Evolutionary conservation across 306 rosid genomes (phyloP).

Genomic region (Acacia melanoxylon): DNA sequence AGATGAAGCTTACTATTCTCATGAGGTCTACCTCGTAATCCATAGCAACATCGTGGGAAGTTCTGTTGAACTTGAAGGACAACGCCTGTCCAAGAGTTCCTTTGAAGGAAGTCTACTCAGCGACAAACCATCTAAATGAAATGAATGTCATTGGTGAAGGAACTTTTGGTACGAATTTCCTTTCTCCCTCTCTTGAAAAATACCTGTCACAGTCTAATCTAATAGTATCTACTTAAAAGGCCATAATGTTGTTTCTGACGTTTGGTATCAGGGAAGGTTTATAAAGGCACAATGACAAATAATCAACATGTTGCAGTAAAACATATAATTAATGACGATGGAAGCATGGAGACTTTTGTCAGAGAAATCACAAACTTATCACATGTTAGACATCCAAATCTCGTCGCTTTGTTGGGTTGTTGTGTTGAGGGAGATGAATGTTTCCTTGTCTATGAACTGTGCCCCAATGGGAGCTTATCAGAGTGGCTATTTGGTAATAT

Average conservation of each 20-base stretch:
- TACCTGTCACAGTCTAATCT: neutral
- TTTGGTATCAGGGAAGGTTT: constrained; percentile 53
- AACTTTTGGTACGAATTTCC: constrained; percentile 39
- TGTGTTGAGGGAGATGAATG: constrained; percentile 50
- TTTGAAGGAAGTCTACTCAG: constrained; percentile 47
- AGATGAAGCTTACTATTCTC: constrained; percentile 4
- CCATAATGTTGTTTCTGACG: neutral
- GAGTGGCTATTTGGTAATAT: constrained; percentile 69
- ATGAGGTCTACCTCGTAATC: neutral
- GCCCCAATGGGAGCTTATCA: constrained; percentile 59
- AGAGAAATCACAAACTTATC: constrained; percentile 61
- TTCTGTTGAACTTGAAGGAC: constrained; percentile 35
- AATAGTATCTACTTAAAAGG: neutral
- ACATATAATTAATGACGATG: constrained; percentile 65
- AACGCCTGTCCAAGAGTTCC: constrained; percentile 40
- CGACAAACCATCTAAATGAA: constrained; percentile 50
- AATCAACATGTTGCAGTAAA: constrained; percentile 56
- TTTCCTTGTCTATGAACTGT: constrained; percentile 71
- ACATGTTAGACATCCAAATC: constrained; percentile 58
- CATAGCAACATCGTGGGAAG: constrained; percentile 33
- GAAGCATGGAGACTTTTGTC: constrained; percentile 52
- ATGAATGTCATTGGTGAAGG: constrained; percentile 56
- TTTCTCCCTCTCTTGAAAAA: neutral
- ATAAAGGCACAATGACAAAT: constrained; percentile 51
- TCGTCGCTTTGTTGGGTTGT: constrained; percentile 55